Evolutionary conservation across 805 yeast genomes (phyloP), one percentile per base, ranked within the genome.

Genomic region (Candida cerambycidarum): DNA sequence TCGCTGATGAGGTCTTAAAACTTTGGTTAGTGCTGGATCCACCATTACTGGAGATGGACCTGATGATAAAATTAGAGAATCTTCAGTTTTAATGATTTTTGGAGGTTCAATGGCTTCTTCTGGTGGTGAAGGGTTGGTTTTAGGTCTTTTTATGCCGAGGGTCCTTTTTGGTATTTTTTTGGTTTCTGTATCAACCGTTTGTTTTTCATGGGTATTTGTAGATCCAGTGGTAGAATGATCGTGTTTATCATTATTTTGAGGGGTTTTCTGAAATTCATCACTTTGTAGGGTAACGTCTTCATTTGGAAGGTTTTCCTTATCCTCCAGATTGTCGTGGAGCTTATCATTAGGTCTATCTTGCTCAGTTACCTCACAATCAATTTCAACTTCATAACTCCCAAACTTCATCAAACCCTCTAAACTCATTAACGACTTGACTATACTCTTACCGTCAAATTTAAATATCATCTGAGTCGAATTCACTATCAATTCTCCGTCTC

Each of bases 1-100:
- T 11, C 77, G 62, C 59, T 93, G 99, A 63, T 93, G 98, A 0
- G 85, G 83, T 19, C 98, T 70, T n/a, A 93, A 65, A 6, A 61
- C 56, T 19, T 63, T 59, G 0, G 78, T 65, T 1, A 86, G 52
- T 0, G 64, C 42, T 0, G 88, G 87, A 53, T 85, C 92, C 9
- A 84, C 75, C 0, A 78, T 73, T 5, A 46, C 50, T 13, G 29
- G 29, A 2, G 38, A 34, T 13, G 38, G 38, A 23, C 38, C 29
- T 4, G 29, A 21, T 3, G 30, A 34, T 23, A 34, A 10, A 7
- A 34, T 10, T 12, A 34, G 14, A 10, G 38, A 34, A 13, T 19
- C 29, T 23, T 19, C 29, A 12, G 18, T 3, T 34, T 34, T 19
- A 7, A 34, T 7, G 4, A 30, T 15, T 23, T 18, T 21, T 14